Evolutionary conservation across 2,329 filamentous ascomycete genomes (phyloP).

Genomic region (Coniochaeta hoffmannii): DNA sequence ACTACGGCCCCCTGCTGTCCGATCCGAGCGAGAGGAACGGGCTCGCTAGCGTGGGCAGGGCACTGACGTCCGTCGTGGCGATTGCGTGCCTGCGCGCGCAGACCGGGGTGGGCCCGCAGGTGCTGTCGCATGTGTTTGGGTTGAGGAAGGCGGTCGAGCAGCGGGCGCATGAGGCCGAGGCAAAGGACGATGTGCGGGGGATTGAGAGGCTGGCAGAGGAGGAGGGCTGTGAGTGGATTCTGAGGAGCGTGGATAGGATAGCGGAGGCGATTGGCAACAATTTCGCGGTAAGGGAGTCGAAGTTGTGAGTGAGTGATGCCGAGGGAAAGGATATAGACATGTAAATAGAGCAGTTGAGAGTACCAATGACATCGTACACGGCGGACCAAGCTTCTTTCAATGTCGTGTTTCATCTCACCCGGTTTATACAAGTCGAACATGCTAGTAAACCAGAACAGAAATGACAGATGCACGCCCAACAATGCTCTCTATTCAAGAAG

Average conservation of each 20-base stretch:
- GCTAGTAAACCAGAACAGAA: background rate
- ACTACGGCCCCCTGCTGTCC: constrained; percentile 68
- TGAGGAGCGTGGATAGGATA: constrained; percentile 36
- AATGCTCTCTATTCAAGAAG: background rate
- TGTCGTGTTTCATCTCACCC: background rate
- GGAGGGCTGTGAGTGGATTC: constrained; percentile 39
- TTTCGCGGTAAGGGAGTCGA: constrained; percentile 24
- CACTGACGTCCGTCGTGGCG: constrained; percentile 66
- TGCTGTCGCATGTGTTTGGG: constrained; percentile 74
- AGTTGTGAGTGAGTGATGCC: constrained; percentile 14
- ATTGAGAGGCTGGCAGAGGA: constrained; percentile 36
- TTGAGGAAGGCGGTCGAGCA: constrained; percentile 69
- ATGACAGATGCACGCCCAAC: background rate
- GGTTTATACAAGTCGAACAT: background rate
- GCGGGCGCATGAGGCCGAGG: constrained; percentile 39
- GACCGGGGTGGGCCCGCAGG: constrained; percentile 76
- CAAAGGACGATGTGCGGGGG: constrained; percentile 20
- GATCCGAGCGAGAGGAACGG: constrained; percentile 49
- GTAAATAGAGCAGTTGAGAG: background rate
- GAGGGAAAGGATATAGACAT: background rate
- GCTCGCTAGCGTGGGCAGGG: constrained; percentile 52
- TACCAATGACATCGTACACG: background rate
- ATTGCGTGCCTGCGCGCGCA: constrained; percentile 70
- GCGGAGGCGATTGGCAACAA: constrained; percentile 35
- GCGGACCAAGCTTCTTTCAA: background rate